A percentile compares a stretch with the other conserved stretches of the same genome.
Evolutionary conservation across 148 eudicot species (phyloP).

Genomic region (Euryodendron excelsum): DNA sequence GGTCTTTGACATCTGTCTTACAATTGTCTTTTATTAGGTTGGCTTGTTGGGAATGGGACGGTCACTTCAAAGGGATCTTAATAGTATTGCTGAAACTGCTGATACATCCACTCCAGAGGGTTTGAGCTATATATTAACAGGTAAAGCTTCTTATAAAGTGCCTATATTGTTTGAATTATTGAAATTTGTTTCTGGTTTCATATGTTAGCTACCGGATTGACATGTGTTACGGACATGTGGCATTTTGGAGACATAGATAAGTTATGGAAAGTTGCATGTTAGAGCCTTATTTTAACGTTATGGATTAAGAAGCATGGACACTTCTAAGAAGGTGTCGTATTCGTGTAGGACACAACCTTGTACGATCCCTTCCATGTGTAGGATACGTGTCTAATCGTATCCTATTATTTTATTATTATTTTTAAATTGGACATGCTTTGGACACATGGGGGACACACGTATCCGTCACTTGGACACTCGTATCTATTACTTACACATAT

Average conservation of each 20-base stretch:
- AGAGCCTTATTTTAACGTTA: no score
- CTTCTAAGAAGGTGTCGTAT: no score
- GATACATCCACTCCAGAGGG: conserved; percentile 85
- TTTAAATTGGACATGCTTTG: no score
- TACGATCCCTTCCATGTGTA: no score
- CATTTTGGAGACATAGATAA: no score
- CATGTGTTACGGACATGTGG: not conserved
- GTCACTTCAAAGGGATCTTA: conserved; percentile 83
- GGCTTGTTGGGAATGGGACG: conserved; percentile 87
- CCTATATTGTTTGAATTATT: not conserved
- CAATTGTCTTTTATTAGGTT: conserved; percentile 42
- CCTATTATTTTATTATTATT: no score
- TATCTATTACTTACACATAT: not conserved
- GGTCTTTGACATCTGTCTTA: not conserved
- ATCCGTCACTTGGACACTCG: no score
- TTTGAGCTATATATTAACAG: conserved; percentile 72
- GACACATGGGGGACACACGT: no score
- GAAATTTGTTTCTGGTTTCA: not conserved
- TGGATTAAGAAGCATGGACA: no score
- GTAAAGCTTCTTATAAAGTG: conserved; percentile 32
- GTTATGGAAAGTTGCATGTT: no score
- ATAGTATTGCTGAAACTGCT: conserved; percentile 79
- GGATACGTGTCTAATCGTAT: no score
- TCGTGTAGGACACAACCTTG: no score
- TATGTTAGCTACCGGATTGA: not conserved